Percentiles rank a stretch among this genome's conserved stretches.
Evolutionary conservation across 768 basidiomycete species (phyloP).

Genomic region (Lactifluus subvellereus): DNA sequence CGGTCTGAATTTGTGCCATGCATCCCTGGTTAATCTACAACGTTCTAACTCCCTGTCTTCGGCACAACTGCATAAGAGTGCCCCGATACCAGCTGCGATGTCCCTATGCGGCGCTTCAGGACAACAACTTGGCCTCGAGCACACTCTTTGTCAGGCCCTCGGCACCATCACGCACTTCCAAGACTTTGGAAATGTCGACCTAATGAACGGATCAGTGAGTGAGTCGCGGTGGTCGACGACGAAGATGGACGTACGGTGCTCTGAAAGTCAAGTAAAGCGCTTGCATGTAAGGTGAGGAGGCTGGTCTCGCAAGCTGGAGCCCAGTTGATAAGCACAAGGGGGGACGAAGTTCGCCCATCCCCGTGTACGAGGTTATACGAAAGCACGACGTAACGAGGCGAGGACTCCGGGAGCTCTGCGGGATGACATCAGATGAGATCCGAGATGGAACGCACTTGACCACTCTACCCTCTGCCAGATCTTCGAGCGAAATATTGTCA

Average conservation of each 20-base stretch:
- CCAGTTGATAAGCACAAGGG: constrained; percentile 87
- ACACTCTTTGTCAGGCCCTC: constrained; percentile 71
- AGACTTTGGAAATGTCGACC: constrained; percentile 73
- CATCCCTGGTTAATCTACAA: constrained; percentile 7
- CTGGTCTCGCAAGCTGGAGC: constrained; percentile 74
- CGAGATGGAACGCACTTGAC: neutral
- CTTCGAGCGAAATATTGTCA: constrained; percentile 69
- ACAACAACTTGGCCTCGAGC: constrained; percentile 55
- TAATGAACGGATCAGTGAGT: constrained; percentile 29
- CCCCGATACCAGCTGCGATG: neutral
- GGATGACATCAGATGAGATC: neutral
- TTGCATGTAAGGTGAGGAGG: constrained; percentile 73
- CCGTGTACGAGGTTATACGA: constrained; percentile 75
- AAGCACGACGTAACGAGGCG: constrained; percentile 79
- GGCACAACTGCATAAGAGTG: neutral
- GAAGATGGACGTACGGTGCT: constrained; percentile 42
- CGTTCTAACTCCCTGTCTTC: neutral
- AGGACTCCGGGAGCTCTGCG: constrained; percentile 80
- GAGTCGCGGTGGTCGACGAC: neutral
- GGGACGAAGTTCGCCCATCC: constrained; percentile 82
- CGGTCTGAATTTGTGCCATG: neutral
- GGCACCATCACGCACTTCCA: constrained; percentile 77
- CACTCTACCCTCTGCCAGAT: constrained; percentile 74
- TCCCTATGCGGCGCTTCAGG: constrained; percentile 6
- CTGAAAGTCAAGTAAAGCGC: constrained; percentile 75